Percentiles rank a stretch among this genome's conserved stretches.
Evolutionary conservation across 1,284 basidiomycete species (phyloP).

Genomic region (Anthracocystis setariae): DNA sequence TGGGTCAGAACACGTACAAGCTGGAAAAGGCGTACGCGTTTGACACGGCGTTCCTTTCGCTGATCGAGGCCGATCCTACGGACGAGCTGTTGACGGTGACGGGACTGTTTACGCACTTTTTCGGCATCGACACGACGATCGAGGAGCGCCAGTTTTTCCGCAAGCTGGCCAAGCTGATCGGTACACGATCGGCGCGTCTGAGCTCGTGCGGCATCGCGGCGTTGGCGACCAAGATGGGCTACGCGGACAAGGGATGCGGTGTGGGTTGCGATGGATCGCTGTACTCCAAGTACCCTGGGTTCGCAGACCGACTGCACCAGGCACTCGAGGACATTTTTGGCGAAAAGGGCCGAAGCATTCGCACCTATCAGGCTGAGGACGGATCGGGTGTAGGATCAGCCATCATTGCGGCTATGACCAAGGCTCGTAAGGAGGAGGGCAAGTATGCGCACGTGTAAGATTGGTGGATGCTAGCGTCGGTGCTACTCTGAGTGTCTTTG

Average conservation of each 20-base stretch:
- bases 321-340: constrained; percentile 67
- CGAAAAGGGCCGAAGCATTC: constrained; percentile 57
- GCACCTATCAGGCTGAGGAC: constrained; percentile 64
- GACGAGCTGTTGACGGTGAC: constrained; percentile 96
- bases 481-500: too few relatives aligned
- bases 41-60: constrained; percentile 94
- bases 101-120: constrained; percentile 80
- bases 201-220: constrained; percentile 65
- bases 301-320: constrained; percentile 61
- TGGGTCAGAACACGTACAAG: constrained; percentile 96
- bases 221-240: constrained; percentile 63
- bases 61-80: constrained; percentile 98
- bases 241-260: constrained; percentile 60
- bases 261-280: constrained; percentile 63
- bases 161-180: constrained; percentile 77
- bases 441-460: constrained; percentile 48
- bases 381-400: constrained; percentile 64
- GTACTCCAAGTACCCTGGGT: constrained; percentile 65
- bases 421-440: constrained; percentile 56
- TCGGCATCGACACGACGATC: constrained; percentile 63
- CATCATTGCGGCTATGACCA: constrained; percentile 66
- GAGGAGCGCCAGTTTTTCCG: constrained; percentile 65
- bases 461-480: too few relatives aligned
- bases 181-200: constrained; percentile 63
- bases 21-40: constrained; percentile 90